Evolutionary conservation across 2,329 filamentous ascomycete genomes (phyloP).

Genomic region (Colletotrichum tofieldiae): DNA sequence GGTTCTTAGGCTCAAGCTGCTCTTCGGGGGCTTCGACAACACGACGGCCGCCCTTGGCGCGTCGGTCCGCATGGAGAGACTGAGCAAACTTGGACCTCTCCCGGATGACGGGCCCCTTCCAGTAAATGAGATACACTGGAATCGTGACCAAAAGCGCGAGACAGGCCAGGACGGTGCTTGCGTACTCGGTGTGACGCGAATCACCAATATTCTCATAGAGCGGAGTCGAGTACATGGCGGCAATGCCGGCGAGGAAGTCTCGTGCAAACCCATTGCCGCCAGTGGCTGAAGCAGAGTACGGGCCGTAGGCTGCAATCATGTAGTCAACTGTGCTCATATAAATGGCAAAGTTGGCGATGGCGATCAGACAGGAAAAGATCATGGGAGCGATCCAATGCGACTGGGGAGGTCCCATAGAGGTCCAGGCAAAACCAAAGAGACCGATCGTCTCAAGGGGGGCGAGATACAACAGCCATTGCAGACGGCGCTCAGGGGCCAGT

Average conservation of each 20-base stretch:
- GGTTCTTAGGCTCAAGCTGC: constrained; percentile 27
- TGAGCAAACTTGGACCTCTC: constrained; percentile 43
- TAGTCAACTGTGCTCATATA: constrained; percentile 80
- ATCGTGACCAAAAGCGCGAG: constrained; percentile 48
- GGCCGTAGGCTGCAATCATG: constrained; percentile 77
- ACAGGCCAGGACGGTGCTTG: constrained; percentile 67
- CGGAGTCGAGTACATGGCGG: constrained; percentile 73
- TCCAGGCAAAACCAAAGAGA: constrained; percentile 75
- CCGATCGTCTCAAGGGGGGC: constrained; percentile 73
- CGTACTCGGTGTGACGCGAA: constrained; percentile 64
- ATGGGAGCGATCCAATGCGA: constrained; percentile 75
- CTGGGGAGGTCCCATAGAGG: constrained; percentile 65
- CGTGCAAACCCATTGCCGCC: constrained; percentile 78
- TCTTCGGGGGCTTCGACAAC: constrained; percentile 18
- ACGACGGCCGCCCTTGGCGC: constrained; percentile 27
- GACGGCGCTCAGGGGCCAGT: constrained; percentile 66
- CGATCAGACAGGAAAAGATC: constrained; percentile 72
- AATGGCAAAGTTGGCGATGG: constrained; percentile 75
- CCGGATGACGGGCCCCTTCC: constrained; percentile 39
- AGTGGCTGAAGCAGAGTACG: constrained; percentile 76
- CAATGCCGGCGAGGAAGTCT: constrained; percentile 75
- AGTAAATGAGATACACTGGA: constrained; percentile 44
- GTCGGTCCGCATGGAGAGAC: constrained; percentile 30
- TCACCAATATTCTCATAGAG: constrained; percentile 64
- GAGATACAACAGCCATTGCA: constrained; percentile 74